A percentile compares a stretch with the other conserved stretches of the same genome.
These are phyloP conservation scores for Fusarium liriodendri DNA, from an alignment of 2,329 filamentous ascomycete species.

Conservation along the genomic window DNA sequence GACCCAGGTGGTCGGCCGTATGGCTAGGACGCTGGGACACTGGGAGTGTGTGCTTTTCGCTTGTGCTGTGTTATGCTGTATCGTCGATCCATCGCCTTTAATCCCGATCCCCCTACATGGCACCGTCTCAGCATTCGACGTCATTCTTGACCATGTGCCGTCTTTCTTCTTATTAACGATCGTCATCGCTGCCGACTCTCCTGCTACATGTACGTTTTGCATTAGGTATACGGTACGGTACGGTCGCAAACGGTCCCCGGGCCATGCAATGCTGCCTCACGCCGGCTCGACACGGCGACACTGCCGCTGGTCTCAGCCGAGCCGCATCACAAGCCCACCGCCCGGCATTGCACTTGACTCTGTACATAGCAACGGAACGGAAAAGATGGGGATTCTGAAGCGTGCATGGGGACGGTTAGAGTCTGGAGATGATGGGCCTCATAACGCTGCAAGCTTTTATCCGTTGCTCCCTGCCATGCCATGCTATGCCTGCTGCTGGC, in stretches of 20 bases:
- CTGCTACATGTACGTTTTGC: slow-evolving; percentile 15
- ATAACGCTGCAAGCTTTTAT: slow-evolving; percentile 4
- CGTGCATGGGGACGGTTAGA: slow-evolving; percentile 2
- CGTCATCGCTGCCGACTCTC: slow-evolving; percentile 25
- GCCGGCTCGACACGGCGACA: background rate
- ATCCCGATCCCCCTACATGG: slow-evolving; percentile 36
- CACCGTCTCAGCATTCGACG: slow-evolving; percentile 37
- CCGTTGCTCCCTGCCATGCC: slow-evolving; percentile 8
- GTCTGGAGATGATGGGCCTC: background rate
- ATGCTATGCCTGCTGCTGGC: background rate
- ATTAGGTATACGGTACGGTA: background rate
- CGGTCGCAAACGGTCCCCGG: slow-evolving; percentile 10
- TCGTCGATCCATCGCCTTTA: slow-evolving; percentile 44
- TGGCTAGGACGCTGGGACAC: background rate
- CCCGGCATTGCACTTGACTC: slow-evolving; percentile 9
- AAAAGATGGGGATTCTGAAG: background rate
- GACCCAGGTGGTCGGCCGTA: background rate
- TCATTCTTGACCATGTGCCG: slow-evolving; percentile 36
- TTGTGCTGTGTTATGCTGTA: slow-evolving; percentile 14
- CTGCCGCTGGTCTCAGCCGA: slow-evolving; percentile 33
- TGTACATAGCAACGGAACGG: background rate
- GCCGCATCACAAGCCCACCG: slow-evolving; percentile 20
- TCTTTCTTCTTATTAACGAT: slow-evolving; percentile 31
- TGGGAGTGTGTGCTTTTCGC: background rate
- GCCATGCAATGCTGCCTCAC: background rate